Evolutionary conservation across 192 early-diverging fungal genomes (phyloP).

Genomic region (Chytriomyces hyalinus): DNA sequence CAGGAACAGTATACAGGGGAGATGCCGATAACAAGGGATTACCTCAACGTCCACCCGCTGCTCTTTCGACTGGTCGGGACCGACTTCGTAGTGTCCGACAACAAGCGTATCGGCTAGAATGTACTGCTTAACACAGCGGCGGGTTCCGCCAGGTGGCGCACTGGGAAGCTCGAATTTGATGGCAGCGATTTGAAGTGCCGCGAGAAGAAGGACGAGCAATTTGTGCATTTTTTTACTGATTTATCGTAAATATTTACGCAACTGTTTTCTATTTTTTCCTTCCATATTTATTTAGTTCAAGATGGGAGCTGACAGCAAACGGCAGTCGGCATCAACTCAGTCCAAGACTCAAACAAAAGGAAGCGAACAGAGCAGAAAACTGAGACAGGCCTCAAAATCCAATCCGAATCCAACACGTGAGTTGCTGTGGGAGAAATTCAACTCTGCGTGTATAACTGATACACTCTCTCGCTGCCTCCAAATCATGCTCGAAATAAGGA

Average conservation of each 20-base stretch:
- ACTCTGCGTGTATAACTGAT: background rate
- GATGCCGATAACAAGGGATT: background rate
- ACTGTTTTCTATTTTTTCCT: too few species aligned
- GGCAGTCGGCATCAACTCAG: conserved; percentile 42
- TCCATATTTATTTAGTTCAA: too few species aligned
- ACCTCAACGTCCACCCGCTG: conserved; percentile 77
- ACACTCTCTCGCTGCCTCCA: background rate
- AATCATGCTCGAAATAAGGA: conserved; percentile 4
- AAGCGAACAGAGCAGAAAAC: conserved; percentile 56
- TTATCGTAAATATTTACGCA: too few species aligned
- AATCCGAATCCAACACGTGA: conserved; percentile 38
- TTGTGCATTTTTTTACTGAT: too few species aligned
- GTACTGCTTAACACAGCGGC: conserved; percentile 79
- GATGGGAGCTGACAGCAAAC: conserved; percentile 48
- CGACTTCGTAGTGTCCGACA: conserved; percentile 69
- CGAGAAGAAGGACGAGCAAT: background rate
- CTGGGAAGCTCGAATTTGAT: conserved; percentile 84
- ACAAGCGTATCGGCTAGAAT: conserved; percentile 73
- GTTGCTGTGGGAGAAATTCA: background rate
- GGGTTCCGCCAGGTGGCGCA: conserved; percentile 44
- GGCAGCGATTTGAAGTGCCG: conserved; percentile 39
- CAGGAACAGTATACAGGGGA: background rate
- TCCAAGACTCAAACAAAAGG: conserved; percentile 57
- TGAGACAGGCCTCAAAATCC: conserved; percentile 51
- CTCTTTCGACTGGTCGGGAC: conserved; percentile 38